Base-by-base conservation (phyloP, 2,329 filamentous ascomycete genomes). In the Colletotrichum eremochloae region DNA sequence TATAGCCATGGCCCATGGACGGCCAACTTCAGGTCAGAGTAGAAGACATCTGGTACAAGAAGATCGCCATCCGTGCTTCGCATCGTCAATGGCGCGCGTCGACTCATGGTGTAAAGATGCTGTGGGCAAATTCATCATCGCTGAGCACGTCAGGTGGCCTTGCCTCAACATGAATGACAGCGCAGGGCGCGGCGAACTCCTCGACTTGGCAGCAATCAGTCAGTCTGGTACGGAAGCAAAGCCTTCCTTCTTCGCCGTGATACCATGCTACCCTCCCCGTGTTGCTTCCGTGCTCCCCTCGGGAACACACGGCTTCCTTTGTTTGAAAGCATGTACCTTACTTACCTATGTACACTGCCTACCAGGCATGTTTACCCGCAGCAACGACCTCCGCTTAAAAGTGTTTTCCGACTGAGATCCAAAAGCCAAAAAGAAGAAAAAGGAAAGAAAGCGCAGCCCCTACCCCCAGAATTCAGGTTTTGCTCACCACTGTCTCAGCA, bases 11-110 rank as follows among this genome's bases (percentile, higher is more conserved):
- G 52, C 36, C n/a, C 50, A 46, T 38, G 38, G 50, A 52, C 42
- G 38, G 64, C 58, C 53, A 58, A 64, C 58, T 72, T 72, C 65
- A 69, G 69, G 69, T 69, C 31, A 38, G 64, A 36, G 36, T 60
- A 55, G 53, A 48, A 38, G 33, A 31, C 38, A 5, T 50, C 44
- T 63, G 24, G 40, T 24, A 29, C 29, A 18, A 64, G 55, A 15
- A 36, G 44, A 48, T 64, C 52, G 36, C 46, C 46, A 57, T 64
- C 65, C 66, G 69, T 72, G 58, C 58, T 36, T 63, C 69, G 38
- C 58, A 58, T 40, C 64, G 44, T 31, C 52, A 36, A 46, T 11
- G 14, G 55, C 31, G 31, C 31, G 36, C 55, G 15, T 36, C 20
- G 36, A 33, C 33, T 63, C 33, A 53, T 72, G 65, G 63, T 60